A percentile compares a stretch with the other conserved stretches of the same genome.
Evolutionary conservation across 495 filamentous ascomycete species (phyloP).

Genomic region (Hypoxylon lenormandii): DNA sequence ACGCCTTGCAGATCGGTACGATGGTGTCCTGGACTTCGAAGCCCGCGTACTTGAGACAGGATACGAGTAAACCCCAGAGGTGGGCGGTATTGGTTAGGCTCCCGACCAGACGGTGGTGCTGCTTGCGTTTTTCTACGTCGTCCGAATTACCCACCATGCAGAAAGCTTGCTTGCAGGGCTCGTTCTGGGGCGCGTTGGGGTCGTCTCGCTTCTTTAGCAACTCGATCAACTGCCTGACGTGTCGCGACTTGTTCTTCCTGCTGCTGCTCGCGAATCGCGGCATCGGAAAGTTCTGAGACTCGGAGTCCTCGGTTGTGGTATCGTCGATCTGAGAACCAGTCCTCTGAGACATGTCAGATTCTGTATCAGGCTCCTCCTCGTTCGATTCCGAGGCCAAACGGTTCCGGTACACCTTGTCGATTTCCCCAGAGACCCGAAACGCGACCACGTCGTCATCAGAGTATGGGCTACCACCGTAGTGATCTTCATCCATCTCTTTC

Average conservation of each 20-base stretch:
- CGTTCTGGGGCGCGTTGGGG: not conserved
- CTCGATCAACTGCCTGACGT: not conserved
- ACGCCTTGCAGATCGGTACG: not conserved
- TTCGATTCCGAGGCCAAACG: not conserved
- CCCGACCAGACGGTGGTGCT: not conserved
- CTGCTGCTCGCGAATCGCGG: slow-evolving; percentile 4
- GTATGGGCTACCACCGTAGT: not conserved
- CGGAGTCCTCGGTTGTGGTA: no score
- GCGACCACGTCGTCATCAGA: not conserved
- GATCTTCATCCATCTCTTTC: not conserved
- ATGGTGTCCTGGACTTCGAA: not conserved
- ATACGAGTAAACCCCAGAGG: not conserved
- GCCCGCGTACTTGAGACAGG: not conserved
- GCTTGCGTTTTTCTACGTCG: not conserved
- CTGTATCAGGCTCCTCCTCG: not conserved
- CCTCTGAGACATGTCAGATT: no score
- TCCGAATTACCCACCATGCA: not conserved
- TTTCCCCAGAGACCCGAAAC: not conserved
- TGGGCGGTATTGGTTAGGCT: not conserved
- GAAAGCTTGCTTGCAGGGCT: not conserved
- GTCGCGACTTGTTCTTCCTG: not conserved
- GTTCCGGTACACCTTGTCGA: not conserved
- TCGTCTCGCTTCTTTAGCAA: not conserved
- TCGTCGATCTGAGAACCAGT: no score
- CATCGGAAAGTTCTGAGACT: not conserved